A percentile compares a stretch with the other conserved stretches of the same genome.
These are phyloP conservation scores for Syncephalastrum monosporum DNA, from an alignment of 371 early-diverging fungal genomes.

Conservation along the genomic window DNA sequence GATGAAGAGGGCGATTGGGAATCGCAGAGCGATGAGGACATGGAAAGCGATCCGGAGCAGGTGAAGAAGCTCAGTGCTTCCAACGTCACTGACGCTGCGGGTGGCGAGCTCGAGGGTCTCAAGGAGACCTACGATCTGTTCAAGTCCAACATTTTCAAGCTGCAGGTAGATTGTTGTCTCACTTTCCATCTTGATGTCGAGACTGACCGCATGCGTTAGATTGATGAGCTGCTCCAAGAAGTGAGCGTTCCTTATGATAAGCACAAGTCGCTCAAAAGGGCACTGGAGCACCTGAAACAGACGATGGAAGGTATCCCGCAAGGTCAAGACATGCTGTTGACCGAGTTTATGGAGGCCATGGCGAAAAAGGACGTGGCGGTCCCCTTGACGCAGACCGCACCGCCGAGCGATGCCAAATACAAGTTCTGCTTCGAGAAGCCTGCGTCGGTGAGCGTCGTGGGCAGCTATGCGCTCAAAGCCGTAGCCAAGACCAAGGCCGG, in stretches of 20 bases:
- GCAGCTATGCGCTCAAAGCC: slow-evolving; percentile 86
- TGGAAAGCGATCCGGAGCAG: slow-evolving; percentile 31
- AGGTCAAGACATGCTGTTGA: slow-evolving; percentile 36
- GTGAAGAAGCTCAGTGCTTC: slow-evolving; percentile 32
- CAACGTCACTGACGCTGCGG: slow-evolving; percentile 50
- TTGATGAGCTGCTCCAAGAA: slow-evolving; percentile 84
- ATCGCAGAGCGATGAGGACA: slow-evolving; percentile 44
- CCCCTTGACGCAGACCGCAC: slow-evolving; percentile 77
- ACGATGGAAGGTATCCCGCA: slow-evolving; percentile 54
- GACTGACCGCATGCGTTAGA: slow-evolving; percentile 29
- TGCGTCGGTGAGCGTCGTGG: slow-evolving; percentile 76
- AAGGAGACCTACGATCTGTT: slow-evolving; percentile 81
- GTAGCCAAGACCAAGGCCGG: slow-evolving; percentile 58
- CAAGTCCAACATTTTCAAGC: slow-evolving; percentile 90
- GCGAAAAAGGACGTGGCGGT: slow-evolving; percentile 55
- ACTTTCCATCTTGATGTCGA: neutral
- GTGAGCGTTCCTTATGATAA: slow-evolving; percentile 65
- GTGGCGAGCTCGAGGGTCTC: slow-evolving; percentile 85
- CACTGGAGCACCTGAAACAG: slow-evolving; percentile 66
- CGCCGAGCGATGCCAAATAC: slow-evolving; percentile 67
- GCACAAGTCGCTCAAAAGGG: slow-evolving; percentile 68
- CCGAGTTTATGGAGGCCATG: slow-evolving; percentile 34
- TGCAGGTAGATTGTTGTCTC: slow-evolving; percentile 57
- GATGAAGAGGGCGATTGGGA: slow-evolving; percentile 41
- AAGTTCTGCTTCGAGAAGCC: slow-evolving; percentile 80